Evolutionary conservation across 768 basidiomycete genomes (phyloP), one percentile per base, ranked within the genome.

Genomic region (Amanita muscaria): DNA sequence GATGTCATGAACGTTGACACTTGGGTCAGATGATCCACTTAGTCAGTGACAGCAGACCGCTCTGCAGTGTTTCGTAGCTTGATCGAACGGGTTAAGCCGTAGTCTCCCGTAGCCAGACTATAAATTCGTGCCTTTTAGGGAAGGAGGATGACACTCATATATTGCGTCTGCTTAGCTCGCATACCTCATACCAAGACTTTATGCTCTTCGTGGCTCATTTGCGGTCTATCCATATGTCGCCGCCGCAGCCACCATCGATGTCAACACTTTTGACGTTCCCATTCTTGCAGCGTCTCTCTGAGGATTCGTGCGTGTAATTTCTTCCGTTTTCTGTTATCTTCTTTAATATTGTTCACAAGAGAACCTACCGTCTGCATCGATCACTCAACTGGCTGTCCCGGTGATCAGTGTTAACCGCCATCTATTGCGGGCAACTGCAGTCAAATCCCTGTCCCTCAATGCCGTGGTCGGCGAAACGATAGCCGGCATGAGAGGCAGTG

Each of bases 321-420:
- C 10, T 30, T 46, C 38, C 37, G 18, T 36, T 31, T 42, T 5
- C 24, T 27, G 47, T 49, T 32, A 41, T 25, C 27, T 48, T 35
- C 41, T 59, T 6, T 57, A 45, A 30, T 22, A 46, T 14, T 44
- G 21, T 30, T 31, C 47, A 47, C 3, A 59, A 90, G 92, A 18
- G 94, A 99, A 54, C 89, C 94, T 0, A 89, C 92, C 0, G 68
- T 96, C 23, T 82, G 96, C 7, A 74, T 99, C 14, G 96, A 98
- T 57, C 91, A 10, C 68, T 99, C 25, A 92, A 88, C 56, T 98
- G 89, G 88, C 71, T 98, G n/a, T 84, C 86, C 12, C 77, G 92
- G 21, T 79, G 91, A 22, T 80, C 81, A 3, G 84, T 98, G 18
- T 72, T 82, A 3, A 65, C 79, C 19, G 94, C 94, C 4, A 87